phyloP scores from a whole-genome alignment of 257 asterid genomes.

The Fraxinus cuspidata region DNA sequence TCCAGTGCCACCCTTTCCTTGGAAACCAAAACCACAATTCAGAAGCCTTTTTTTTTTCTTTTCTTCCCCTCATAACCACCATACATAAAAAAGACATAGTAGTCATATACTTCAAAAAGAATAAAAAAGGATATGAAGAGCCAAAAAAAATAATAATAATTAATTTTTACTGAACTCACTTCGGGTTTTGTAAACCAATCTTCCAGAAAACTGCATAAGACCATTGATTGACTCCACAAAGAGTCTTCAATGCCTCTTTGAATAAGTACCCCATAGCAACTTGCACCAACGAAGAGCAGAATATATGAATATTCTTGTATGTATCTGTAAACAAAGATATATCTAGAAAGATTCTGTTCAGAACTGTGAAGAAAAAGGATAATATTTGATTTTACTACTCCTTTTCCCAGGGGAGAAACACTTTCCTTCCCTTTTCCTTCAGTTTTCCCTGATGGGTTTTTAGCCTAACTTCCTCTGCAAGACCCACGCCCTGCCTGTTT shows the following conservation, averaged over 20 bases:
- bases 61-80: neutral
- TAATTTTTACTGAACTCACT: constrained; percentile 50
- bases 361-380: constrained; percentile 26
- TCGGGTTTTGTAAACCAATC: constrained; percentile 84
- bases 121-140: neutral
- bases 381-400: constrained; percentile 24
- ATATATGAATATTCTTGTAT: constrained; percentile 25
- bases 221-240: constrained; percentile 94
- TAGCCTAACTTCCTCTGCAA: constrained; percentile 94
- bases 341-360: constrained; percentile 24
- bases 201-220: constrained; percentile 98
- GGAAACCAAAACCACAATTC: constrained; percentile 1
- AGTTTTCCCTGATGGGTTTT: constrained; percentile 8
- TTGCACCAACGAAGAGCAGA: constrained; percentile 33
- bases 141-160: neutral
- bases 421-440: constrained; percentile 19
- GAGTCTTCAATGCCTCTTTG: constrained; percentile 94
- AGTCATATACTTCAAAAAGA: too few relatives aligned
- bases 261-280: constrained; percentile 81
- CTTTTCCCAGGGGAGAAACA: constrained; percentile 25
- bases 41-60: neutral
- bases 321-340: constrained; percentile 20
- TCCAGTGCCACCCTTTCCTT: constrained; percentile 5
- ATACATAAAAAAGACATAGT: too few relatives aligned
- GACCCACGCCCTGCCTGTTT: constrained; percentile 99